These are phyloP conservation scores for Tolypocladium ovalisporum DNA, from an alignment of 2,329 filamentous ascomycete genomes.

Conservation along the genomic window DNA sequence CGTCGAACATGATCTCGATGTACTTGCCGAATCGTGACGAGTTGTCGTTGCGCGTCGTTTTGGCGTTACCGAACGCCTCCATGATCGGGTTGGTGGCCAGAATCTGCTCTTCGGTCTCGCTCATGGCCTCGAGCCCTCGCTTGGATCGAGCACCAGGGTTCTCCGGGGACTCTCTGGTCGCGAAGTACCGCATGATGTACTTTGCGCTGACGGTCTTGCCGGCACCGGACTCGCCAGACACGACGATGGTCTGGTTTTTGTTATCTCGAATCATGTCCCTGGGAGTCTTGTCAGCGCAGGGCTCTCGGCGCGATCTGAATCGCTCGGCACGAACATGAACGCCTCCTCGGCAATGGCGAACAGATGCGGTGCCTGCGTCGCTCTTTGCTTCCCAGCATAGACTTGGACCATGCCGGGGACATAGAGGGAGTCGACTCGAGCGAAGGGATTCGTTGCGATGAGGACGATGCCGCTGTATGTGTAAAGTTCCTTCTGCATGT, in stretches of 20 bases:
- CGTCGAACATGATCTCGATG: slow-evolving; percentile 99
- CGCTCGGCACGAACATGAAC: slow-evolving; percentile 63
- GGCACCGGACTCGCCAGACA: slow-evolving; percentile 97
- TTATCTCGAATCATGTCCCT: slow-evolving; percentile 94
- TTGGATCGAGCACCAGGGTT: slow-evolving; percentile 69
- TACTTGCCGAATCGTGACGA: slow-evolving; percentile 99
- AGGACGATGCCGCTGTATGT: slow-evolving; percentile 98
- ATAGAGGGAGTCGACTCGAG: slow-evolving; percentile 93
- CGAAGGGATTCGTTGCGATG: slow-evolving; percentile 97
- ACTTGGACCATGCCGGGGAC: slow-evolving; percentile 99
- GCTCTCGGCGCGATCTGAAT: neutral
- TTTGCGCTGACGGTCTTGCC: slow-evolving; percentile 99
- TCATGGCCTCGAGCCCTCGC: slow-evolving; percentile 71
- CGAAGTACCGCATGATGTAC: slow-evolving; percentile 99
- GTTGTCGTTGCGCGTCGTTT: slow-evolving; percentile 99
- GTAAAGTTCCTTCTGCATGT: slow-evolving; percentile 98
- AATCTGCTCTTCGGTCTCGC: slow-evolving; percentile 97
- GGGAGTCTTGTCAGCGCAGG: slow-evolving; percentile 22
- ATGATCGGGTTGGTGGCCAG: slow-evolving; percentile 97
- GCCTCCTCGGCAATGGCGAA: slow-evolving; percentile 99
- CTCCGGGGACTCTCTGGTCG: slow-evolving; percentile 88
- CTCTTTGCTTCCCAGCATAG: slow-evolving; percentile 92
- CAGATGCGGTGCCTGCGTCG: slow-evolving; percentile 92
- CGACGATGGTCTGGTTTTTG: slow-evolving; percentile 96
- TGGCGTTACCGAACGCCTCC: slow-evolving; percentile 99